Base-by-base conservation (phyloP, 225 moss, liverwort and hornwort genomes). In the Sphagnum tenellum region DNA sequence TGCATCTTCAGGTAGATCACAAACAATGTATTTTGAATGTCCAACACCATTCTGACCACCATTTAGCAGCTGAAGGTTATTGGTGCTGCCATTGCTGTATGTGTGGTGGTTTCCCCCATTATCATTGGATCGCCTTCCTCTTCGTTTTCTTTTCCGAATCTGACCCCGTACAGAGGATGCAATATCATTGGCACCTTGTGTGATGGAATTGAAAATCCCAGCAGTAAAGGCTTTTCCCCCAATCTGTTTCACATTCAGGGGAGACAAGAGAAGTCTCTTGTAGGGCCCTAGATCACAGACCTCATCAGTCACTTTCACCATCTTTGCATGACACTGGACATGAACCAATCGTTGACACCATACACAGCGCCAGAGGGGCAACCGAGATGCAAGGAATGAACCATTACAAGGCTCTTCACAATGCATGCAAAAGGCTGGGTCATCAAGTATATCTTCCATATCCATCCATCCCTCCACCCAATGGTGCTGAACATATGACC, bases 401-500 rank as follows among this genome's bases (percentile, higher is more conserved):
- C 75, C 80, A 64, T 77, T 84, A 61, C 84, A 84, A 10, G 80
- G 77, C 50, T 80, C 80, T 49, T 75, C 75, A 60, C 84, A 84
- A 63, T 84, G 77, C 76, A 77, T 84, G 48, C 84, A 84, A 45
- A 71, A 73, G 7, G 77, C 72, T 8, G 80, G 80, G 64, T 80
- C 77, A 54, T 84, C 80, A 11, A 74, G 71, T 7, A 84, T 77
- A 12, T 80, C 84, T 64, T 84, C 84, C 80, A 84, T 84, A 61
- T 80, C 80, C 64, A 75, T 78, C 84, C 84, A 84, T 3, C 84
- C 84, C 61, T 84, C 80, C 55, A 80, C 84, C 84, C 84, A 84
- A 57, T 80, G 80, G 50, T 84, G 84, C 51, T 71, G 63, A 64
- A 84, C 68, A 47, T 61, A n/a, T 6, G 75, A 52, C n/a, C 80